phyloP scores from a whole-genome alignment of 179 eudicot genomes.

The Nepenthes alata region DNA sequence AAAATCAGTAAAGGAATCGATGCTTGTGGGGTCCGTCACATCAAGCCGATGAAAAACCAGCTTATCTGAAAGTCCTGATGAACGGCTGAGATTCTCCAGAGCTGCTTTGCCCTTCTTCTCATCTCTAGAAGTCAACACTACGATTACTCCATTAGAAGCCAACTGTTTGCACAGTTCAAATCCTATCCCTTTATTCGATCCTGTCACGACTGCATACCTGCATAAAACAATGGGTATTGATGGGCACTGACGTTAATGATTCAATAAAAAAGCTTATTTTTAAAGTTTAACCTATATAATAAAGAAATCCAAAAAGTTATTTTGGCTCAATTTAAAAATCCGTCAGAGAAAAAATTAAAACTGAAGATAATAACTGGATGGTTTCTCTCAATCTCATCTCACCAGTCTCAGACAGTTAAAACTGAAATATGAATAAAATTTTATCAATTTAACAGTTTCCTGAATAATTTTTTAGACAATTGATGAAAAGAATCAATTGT shows the following conservation, averaged over 20 bases:
- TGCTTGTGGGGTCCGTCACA: slow-evolving; percentile 12
- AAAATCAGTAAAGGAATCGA: slow-evolving; percentile 18
- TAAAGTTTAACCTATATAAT: no score
- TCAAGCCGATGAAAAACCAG: slow-evolving; percentile 25
- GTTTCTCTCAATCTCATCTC: no score
- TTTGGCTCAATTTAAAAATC: no score
- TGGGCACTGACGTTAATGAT: neutral
- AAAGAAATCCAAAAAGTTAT: no score
- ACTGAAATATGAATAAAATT: no score
- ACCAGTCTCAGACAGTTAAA: no score
- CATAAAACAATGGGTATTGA: neutral
- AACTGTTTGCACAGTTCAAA: neutral
- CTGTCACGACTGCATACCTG: slow-evolving; percentile 1
- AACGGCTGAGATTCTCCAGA: neutral
- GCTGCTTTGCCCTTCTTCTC: slow-evolving; percentile 1
- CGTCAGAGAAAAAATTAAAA: no score
- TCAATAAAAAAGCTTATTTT: no score
- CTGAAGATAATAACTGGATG: no score
- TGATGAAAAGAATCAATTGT: no score
- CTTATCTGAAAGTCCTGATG: neutral
- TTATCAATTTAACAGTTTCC: no score
- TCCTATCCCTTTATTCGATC: slow-evolving; percentile 1
- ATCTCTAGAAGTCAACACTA: slow-evolving; percentile 3
- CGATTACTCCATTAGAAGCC: neutral
- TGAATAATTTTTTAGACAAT: no score